Percentiles rank a stretch among this genome's conserved stretches.
Evolutionary conservation across 352 stramenopile genomes (phyloP).

Genomic region (Phytopythium delawarense): DNA sequence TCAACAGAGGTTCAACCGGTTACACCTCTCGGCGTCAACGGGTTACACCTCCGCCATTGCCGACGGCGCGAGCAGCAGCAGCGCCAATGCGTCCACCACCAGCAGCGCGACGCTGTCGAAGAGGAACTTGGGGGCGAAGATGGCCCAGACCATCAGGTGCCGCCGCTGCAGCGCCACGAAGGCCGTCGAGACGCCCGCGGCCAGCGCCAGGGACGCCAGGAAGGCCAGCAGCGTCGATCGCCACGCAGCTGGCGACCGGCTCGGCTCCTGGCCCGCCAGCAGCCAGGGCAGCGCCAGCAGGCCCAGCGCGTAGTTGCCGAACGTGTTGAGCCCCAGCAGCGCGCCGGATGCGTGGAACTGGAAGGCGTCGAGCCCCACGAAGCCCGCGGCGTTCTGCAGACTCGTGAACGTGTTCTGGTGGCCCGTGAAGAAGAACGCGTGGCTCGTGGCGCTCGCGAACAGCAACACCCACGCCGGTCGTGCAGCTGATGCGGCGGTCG

Average conservation of each 20-base stretch:
- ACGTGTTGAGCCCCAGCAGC: slow-evolving; percentile 87
- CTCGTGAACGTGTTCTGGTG: slow-evolving; percentile 89
- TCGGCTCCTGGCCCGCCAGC: slow-evolving; percentile 2
- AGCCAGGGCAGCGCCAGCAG: slow-evolving; percentile 37
- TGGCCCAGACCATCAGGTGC: slow-evolving; percentile 92
- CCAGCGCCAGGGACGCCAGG: slow-evolving; percentile 48
- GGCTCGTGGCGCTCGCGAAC: slow-evolving; percentile 54
- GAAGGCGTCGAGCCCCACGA: slow-evolving; percentile 88
- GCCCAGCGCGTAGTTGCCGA: slow-evolving; percentile 60
- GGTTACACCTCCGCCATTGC: neutral
- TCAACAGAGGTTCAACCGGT: neutral
- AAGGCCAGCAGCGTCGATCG: slow-evolving; percentile 18
- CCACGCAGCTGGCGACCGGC: neutral
- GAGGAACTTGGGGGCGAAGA: slow-evolving; percentile 90
- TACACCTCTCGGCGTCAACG: neutral
- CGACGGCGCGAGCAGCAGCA: slow-evolving; percentile 25
- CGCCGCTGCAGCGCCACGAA: slow-evolving; percentile 84
- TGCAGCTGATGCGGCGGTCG: neutral
- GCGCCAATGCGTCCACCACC: slow-evolving; percentile 37
- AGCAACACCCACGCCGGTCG: slow-evolving; percentile 38
- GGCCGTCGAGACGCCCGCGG: slow-evolving; percentile 63
- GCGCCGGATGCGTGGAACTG: slow-evolving; percentile 66
- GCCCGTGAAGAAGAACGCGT: slow-evolving; percentile 85
- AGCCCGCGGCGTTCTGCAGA: slow-evolving; percentile 87
- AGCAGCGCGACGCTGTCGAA: slow-evolving; percentile 74